Base-by-base conservation (phyloP, 768 basidiomycete genomes). In the Tylopilus intermedius region DNA sequence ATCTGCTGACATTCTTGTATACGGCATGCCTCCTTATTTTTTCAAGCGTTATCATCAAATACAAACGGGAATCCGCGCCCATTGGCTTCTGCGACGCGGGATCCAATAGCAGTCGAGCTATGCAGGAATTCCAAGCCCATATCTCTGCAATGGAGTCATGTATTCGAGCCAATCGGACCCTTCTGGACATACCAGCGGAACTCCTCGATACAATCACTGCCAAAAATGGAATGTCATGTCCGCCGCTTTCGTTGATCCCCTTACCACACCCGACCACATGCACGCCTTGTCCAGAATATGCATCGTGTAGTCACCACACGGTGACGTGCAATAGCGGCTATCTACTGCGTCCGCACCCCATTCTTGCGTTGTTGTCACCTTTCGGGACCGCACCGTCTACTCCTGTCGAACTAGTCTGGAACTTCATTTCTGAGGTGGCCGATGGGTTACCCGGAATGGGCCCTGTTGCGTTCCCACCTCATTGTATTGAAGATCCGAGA, bases 21-120 rank as follows among this genome's bases (percentile, higher is more conserved):
- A 53, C 74, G 53, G 50, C 74, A 5, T 55, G 76, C 27, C 54
- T 72, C 9, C 52, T 77, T 22, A 62, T 68, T 15, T 57, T 68
- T 18, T 69, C 67, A 13, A 69, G 67, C 55, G 57, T 69, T 22
- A 55, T 74, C 18, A 58, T 74, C 60, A 73, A 74, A 15, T 88
- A 82, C 74, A 90, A 90, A 70, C 54, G 58, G 11, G 81, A 86
- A 58, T 90, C 90, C 5, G 72, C 83, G 2, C 66, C 75, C 10
- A 82, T 93, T 58, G 90, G 91, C 5, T 93, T 81, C 68, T 93
- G 90, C 63, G 82, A 88, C 56, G 68, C 78, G 33, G 84, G 80
- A 18, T 79, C 67, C 51, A 71, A 74, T 58, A 85, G 82, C 27
- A 93, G 86, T 65, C 66, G 59, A 22, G 71, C 72, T 3, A 68